Percentiles rank a stretch among this genome's conserved stretches.
Conservation (phyloP, 768 basidiomycete species). For the Dacryopinax spathularia region DNA sequence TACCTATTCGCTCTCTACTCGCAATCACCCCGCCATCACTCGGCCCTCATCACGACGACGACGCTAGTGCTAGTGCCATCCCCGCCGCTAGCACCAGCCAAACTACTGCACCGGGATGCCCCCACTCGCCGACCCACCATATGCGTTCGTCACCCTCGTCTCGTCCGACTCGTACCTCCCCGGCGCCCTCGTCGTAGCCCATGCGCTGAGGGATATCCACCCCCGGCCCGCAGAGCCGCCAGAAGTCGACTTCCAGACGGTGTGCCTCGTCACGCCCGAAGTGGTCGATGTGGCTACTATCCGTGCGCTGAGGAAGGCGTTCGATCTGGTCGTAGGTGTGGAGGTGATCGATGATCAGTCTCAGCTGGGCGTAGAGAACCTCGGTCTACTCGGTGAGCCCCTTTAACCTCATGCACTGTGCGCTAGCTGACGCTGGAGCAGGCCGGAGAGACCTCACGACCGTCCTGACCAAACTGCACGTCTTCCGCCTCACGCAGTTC, state of each 20-base stretch:
- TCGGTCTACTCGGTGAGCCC: slow-evolving; percentile 41
- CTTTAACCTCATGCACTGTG: neutral
- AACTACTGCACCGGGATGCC: too few species aligned
- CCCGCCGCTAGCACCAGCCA: too few species aligned
- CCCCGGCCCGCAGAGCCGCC: slow-evolving; percentile 38
- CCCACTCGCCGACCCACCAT: slow-evolving; percentile 17
- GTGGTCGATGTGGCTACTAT: slow-evolving; percentile 73
- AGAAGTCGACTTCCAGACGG: slow-evolving; percentile 58
- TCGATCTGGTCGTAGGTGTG: slow-evolving; percentile 78
- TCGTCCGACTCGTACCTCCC: slow-evolving; percentile 88
- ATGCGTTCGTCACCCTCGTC: slow-evolving; percentile 83
- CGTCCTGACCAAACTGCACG: slow-evolving; percentile 91
- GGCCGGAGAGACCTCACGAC: slow-evolving; percentile 88
- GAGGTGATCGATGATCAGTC: slow-evolving; percentile 69
- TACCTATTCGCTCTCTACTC: too few species aligned
- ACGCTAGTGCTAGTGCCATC: too few species aligned
- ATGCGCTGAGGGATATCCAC: slow-evolving; percentile 72
- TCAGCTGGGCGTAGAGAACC: slow-evolving; percentile 50
- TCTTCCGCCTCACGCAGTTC: slow-evolving; percentile 82
- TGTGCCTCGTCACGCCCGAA: slow-evolving; percentile 90
- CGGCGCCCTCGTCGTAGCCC: slow-evolving; percentile 75
- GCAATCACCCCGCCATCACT: too few species aligned
- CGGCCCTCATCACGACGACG: too few species aligned
- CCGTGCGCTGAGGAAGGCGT: slow-evolving; percentile 63
- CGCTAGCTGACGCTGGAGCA: slow-evolving; percentile 22